Evolutionary conservation across 495 filamentous ascomycete genomes (phyloP), one percentile per base, ranked within the genome.

Genomic region (Cercophora newfieldiana): DNA sequence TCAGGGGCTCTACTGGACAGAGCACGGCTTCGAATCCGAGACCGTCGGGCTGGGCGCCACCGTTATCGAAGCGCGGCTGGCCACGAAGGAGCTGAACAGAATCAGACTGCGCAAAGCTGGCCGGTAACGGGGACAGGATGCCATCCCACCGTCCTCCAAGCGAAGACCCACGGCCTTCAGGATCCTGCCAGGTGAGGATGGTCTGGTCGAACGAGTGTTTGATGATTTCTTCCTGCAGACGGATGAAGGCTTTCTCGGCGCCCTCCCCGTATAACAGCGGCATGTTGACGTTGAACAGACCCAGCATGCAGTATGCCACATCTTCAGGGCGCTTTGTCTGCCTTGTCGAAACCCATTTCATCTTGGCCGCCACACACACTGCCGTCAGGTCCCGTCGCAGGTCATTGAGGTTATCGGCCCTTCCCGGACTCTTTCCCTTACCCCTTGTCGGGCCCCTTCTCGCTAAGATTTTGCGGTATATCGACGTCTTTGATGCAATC

Each of bases 211-310:
- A 59, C 10, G 33, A 28, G 28, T 53, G 29, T 37, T 59, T 59
- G 56, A 50, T 47, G 25, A 66, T 66, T 31, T 66, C 44, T 12
- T 66, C 28, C 19, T 66, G 63, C 18, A 66, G 47, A 18, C 63
- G 31, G 18, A 66, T 24, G 37, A 66, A 66, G n/a, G 63, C 63
- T 33, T 66, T 66, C 2, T 66, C 55, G 7, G 22, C 31, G 10
- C 63, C 63, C 31, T 66, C 63, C 26, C 55, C 55, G 24, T 66
- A 66, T 2, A 66, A n/a, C 16, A 66, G n/a, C 1, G 63, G 26
- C 63, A 66, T 66, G 28, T 59, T 66, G 26, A 66, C 56, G 21
- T 66, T 31, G 18, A 66, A 66, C 2, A 66, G 4, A 3, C 63
- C 63, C 16, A 66, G 44, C 21, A 66, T 22, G 33, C 63, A 50